phyloP scores from a whole-genome alignment of 139 green algal species.

The Mesostigma viride region DNA sequence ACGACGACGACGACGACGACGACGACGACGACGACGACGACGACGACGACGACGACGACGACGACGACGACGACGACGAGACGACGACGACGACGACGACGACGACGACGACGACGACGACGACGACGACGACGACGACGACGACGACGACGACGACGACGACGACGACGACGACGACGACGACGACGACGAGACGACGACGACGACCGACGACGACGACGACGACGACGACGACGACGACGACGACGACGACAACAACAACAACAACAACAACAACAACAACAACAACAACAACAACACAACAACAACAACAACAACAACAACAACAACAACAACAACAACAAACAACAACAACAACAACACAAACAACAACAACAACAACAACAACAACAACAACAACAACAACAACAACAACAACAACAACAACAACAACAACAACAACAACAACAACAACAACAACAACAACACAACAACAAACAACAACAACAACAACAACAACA shows the following conservation, averaged over 20 bases:
- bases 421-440: not conserved
- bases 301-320: not conserved
- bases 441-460: not conserved
- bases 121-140: not conserved
- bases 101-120: constrained; percentile 1
- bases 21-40: not conserved
- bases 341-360: too few species aligned
- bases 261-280: not conserved
- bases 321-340: not conserved
- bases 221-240: not conserved
- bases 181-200: too few species aligned
- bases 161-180: not conserved
- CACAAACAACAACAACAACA: too few species aligned
- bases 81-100: not conserved
- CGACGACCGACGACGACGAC: too few species aligned
- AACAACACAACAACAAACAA: too few species aligned
- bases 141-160: not conserved
- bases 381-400: not conserved
- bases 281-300: not conserved
- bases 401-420: not conserved
- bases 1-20: not conserved
- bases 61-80: too few species aligned
- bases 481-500: not conserved
- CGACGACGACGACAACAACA: not conserved
- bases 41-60: not conserved